Evolutionary conservation across 257 asterid species (phyloP).

Genomic region (Solanum megistacrolobum): DNA sequence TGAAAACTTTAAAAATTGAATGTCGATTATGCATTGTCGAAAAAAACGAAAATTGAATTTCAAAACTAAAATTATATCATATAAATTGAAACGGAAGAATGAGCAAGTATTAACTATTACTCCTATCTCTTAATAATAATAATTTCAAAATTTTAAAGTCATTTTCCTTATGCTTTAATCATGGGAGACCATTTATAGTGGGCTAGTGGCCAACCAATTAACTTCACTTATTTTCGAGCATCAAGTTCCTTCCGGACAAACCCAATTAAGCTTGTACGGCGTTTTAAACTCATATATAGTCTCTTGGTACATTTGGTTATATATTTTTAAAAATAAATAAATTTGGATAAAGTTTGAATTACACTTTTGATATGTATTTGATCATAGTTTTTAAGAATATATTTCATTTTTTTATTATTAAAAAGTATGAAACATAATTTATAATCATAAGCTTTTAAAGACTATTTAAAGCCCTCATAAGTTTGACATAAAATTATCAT

Average conservation of each 20-base stretch:
- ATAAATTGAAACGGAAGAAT: not conserved
- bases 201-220: not conserved
- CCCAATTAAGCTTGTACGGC: not conserved
- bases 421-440: no score
- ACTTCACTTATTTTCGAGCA: not conserved
- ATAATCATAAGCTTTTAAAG: no score
- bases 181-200: not conserved
- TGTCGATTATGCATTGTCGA: not conserved
- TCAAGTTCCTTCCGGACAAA: not conserved
- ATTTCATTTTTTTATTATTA: no score
- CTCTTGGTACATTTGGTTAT: not conserved
- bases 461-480: no score
- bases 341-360: not conserved
- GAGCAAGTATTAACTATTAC: not conserved
- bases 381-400: no score
- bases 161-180: not conserved
- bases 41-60: no score
- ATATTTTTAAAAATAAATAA: no score
- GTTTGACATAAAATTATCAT: no score
- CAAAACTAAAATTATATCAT: not conserved
- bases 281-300: no score
- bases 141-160: not conserved
- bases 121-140: not conserved
- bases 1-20: not conserved
- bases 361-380: not conserved